A percentile compares a stretch with the other conserved stretches of the same genome.
These are phyloP conservation scores for Boletus sp. DNA, from an alignment of 768 basidiomycete genomes.

Conservation along the genomic window DNA sequence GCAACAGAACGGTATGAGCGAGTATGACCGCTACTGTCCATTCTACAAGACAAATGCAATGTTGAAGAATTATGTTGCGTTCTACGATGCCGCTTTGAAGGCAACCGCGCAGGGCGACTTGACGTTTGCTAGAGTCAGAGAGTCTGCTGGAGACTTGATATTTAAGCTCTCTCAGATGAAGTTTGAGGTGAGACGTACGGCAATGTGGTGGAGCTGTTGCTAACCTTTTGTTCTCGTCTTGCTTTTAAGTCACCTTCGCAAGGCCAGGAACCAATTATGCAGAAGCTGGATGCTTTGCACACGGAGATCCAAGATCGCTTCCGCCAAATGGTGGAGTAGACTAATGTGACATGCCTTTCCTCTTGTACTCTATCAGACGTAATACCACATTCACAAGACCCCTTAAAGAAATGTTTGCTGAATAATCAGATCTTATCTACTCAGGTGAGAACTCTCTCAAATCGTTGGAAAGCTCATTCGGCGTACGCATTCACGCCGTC, in stretches of 20 bases:
- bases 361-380: slow-evolving; percentile 22
- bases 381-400: slow-evolving; percentile 15
- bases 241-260: slow-evolving; percentile 76
- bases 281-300: slow-evolving; percentile 78
- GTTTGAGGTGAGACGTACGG: slow-evolving; percentile 69
- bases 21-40: slow-evolving; percentile 95
- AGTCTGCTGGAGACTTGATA: slow-evolving; percentile 81
- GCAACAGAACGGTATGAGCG: slow-evolving; percentile 98
- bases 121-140: slow-evolving; percentile 85
- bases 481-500: background rate
- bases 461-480: background rate
- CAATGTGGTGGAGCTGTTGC: background rate
- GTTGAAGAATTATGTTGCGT: slow-evolving; percentile 91
- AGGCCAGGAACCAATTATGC: slow-evolving; percentile 78
- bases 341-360: background rate
- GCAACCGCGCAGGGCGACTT: slow-evolving; percentile 81
- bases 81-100: slow-evolving; percentile 86
- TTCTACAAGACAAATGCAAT: slow-evolving; percentile 99
- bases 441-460: background rate
- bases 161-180: slow-evolving; percentile 99
- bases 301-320: slow-evolving; percentile 91
- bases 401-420: background rate
- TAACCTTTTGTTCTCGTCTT: slow-evolving; percentile 13
- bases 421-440: background rate
- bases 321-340: slow-evolving; percentile 77